Evolutionary conservation across 169 alveolate genomes (phyloP), one percentile per base, ranked within the genome.

Genomic region (Amoebophrya sp.): DNA sequence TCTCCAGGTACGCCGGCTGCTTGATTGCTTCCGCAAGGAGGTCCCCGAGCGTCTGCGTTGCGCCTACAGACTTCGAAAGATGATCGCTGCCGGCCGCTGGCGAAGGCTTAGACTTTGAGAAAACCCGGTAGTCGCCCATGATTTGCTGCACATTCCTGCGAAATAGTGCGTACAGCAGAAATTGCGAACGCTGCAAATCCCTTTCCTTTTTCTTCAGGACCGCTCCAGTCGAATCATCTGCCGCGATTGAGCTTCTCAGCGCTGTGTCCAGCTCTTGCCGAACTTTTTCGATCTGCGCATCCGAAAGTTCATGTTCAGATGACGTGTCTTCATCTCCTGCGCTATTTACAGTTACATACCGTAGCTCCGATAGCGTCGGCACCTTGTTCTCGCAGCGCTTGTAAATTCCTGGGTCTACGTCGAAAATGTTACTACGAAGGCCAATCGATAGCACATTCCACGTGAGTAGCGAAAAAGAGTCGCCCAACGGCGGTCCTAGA

Each of bases 401-500:
- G 35, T 66, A 66, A 2, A 66, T 25, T 7, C 32, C 32, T 25
- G 83, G 83, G 32, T 66, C 83, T 3, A 66, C 83, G 32, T 66
- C 83, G 83, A 66, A 66, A n/a, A 66, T 7, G 35, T n/a, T 66
- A 25, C 83, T 66, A 1, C 83, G 29, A 2, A 66, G 18, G 1
- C 83, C 83, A 25, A 66, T 66, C 29, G 83, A 66, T 2, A 66
- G 83, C 83, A 66, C 83, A n/a, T 66, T 66, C 83, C 83, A 66
- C 83, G 83, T 66, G 32, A 66, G 35, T 3, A 66, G 29, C 18
- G 66, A 47, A 12, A 47, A 18, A 7, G 66, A 7, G 66, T 47
- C 29, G 66, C 18, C 66, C n/a, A n/a, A n/a, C n/a, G n/a, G n/a
- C n/a, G n/a, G n/a, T n/a, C n/a, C n/a, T n/a, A n/a, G n/a, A n/a